Evolutionary conservation across 2,329 filamentous ascomycete genomes (phyloP).

Genomic region (Grosmannia clavigera): DNA sequence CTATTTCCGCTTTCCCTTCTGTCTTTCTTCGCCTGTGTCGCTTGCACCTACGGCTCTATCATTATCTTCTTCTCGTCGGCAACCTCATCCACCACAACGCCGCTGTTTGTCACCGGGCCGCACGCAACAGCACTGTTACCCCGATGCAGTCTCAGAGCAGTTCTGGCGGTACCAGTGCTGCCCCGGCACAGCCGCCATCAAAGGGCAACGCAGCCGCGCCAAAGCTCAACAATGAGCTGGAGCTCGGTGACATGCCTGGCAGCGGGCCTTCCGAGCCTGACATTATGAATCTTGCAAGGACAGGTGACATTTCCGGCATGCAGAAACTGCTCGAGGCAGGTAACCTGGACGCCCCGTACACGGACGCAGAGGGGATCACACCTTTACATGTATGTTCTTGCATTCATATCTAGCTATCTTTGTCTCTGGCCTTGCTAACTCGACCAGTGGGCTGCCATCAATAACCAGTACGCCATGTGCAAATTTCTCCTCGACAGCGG

Average conservation of each 20-base stretch:
- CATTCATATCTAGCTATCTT: not conserved
- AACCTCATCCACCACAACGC: too few species aligned
- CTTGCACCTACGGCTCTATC: not conserved
- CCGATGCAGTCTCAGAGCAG: not conserved
- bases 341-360: conserved; percentile 70
- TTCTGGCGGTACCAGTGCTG: conserved; percentile 6
- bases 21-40: not conserved
- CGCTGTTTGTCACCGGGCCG: too few species aligned
- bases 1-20: not conserved
- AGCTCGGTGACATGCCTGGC: conserved; percentile 32
- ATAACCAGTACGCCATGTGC: conserved; percentile 96
- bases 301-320: conserved; percentile 78
- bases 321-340: conserved; percentile 79
- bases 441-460: conserved; percentile 88
- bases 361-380: conserved; percentile 87
- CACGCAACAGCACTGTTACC: not conserved
- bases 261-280: conserved; percentile 47
- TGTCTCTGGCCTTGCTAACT: not conserved
- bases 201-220: conserved; percentile 42
- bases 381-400: conserved; percentile 65
- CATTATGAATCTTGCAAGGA: conserved; percentile 86
- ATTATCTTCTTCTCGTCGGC: not conserved
- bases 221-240: conserved; percentile 43
- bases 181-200: conserved; percentile 40
- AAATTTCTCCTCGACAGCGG: conserved; percentile 78